Evolutionary conservation across 176 grass and related monocot species (phyloP), one percentile per base, ranked within the genome.

Genomic region (Otatea glauca): DNA sequence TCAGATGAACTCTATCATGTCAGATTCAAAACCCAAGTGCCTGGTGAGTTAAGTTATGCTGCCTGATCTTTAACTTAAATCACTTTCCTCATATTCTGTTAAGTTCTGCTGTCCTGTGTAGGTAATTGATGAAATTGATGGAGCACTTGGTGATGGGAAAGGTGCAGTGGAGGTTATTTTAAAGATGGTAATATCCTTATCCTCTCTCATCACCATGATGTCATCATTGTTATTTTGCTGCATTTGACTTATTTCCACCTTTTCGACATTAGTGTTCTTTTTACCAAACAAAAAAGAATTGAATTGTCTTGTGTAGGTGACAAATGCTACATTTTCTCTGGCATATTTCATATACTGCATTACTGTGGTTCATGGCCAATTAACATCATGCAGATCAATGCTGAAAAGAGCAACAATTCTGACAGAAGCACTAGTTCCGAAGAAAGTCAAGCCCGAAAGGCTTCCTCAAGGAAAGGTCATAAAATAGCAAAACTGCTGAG

Each of bases 121-220:
- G 96, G 77, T 98, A 34, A 98, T 98, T 81, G 96, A 98, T 87
- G 96, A 98, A 93, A 95, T 98, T 81, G 96, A 98, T 92, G 96
- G 96, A 82, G 87, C 96, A 72, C 93, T 98, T 83, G 85, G 93
- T 86, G 93, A 95, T 83, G 96, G 96, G 54, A 98, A 95, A 79
- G 93, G 96, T 50, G 93, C 91, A 16, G 93, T 92, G 62, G 96
- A 98, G 32, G 93, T 93, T 71, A 98, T 98, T 80, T 64, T 98
- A 77, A 98, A 95, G 90, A 95, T 92, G 93, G 96, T 98, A 95
- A 50, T 45, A 39, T 77, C 54, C 50, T 68, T 29, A 56, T 25
- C 80, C 23, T 70, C 44, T 24, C 18, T 65, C 45, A 42, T 42
- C 13, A 42, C 60, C 50, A 66, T 39, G 45, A 27, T 8, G 1